Base-by-base conservation (phyloP, 441 rosid species). In the Aquilaria agallochum region DNA sequence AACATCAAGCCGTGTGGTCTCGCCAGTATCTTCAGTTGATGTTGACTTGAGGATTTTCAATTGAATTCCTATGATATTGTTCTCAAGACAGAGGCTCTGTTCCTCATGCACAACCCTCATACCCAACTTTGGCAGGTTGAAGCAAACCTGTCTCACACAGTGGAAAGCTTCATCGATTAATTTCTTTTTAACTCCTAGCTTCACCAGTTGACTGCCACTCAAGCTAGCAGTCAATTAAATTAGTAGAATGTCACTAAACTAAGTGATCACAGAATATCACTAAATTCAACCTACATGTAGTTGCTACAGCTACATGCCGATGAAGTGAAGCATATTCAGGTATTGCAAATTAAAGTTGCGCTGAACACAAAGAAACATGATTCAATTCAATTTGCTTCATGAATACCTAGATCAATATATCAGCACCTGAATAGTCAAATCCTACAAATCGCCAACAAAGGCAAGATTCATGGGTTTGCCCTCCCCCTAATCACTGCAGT, bases 1-100 rank as follows among this genome's bases (percentile, higher is more conserved):
- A 77, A 89, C 68, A 68, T 92, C 97, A 65, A 92, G 82, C 59
- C 90, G 91, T 55, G 90, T 83, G 68, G 87, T 82, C 77, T 89
- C 95, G 69, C 96, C 97, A 31, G 78, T 74, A 77, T 89, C 97
- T 85, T 92, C 98, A 59, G 53, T 67, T 57, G 80, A 83, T 63
- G 63, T 75, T 60, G 96, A 81, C 75, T 89, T 89, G 70, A 73
- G 55, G 72, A 81, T 79, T 66, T 76, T 86, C 65, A 89, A 72
- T 70, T 83, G 87, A 68, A 92, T 75, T 56, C 98, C 98, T 64
- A 70, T 86, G 68, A 92, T 87, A 66, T 81, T 81, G 75, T 88
- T 92, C 78, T 83, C 90, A 58, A 84, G 65, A 55, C 65, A 66
- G 69, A 92, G 77, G 72, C 70, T 73, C 71, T 79, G 85, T 57